phyloP scores from a whole-genome alignment of 1,139 yeast species.

The Trichomonascaceae sp. region DNA sequence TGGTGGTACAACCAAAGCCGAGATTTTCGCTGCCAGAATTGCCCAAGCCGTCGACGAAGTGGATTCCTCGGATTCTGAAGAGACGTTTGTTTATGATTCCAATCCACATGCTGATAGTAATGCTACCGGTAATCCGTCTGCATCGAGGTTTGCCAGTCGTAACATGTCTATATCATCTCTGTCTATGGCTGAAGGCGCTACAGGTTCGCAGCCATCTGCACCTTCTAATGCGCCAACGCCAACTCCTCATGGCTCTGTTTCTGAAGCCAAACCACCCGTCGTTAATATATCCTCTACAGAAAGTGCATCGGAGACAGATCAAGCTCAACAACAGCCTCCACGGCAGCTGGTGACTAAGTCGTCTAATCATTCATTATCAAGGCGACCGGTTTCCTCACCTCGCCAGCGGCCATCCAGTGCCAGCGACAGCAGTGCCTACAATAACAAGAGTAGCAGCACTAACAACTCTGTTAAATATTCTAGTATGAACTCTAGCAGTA shows the following conservation, averaged over 20 bases:
- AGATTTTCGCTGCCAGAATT: slow-evolving; percentile 86
- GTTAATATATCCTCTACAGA: slow-evolving; percentile 6
- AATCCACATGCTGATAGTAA: slow-evolving; percentile 29
- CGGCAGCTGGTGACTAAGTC: background rate
- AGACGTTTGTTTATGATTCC: slow-evolving; percentile 86
- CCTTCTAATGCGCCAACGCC: background rate
- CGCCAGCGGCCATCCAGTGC: background rate
- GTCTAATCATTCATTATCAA: background rate
- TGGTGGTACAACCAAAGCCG: slow-evolving; percentile 55
- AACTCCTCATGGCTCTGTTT: background rate
- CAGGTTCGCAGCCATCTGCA: slow-evolving; percentile 5
- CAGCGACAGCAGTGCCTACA: slow-evolving; percentile 7
- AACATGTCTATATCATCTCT: slow-evolving; percentile 25
- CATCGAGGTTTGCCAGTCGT: slow-evolving; percentile 19
- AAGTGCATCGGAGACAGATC: background rate
- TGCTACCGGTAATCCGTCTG: background rate
- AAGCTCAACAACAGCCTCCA: background rate
- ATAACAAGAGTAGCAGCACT: slow-evolving; percentile 14
- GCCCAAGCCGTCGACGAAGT: slow-evolving; percentile 93
- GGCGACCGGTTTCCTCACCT: slow-evolving; percentile 1
- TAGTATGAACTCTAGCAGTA: slow-evolving; percentile 6
- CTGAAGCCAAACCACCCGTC: background rate
- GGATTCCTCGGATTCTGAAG: slow-evolving; percentile 82
- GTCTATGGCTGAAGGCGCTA: slow-evolving; percentile 7
- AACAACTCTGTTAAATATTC: slow-evolving; percentile 6